Conservation (phyloP, 2,329 filamentous ascomycete genomes). For the Chaetothyriales sp. region DNA sequence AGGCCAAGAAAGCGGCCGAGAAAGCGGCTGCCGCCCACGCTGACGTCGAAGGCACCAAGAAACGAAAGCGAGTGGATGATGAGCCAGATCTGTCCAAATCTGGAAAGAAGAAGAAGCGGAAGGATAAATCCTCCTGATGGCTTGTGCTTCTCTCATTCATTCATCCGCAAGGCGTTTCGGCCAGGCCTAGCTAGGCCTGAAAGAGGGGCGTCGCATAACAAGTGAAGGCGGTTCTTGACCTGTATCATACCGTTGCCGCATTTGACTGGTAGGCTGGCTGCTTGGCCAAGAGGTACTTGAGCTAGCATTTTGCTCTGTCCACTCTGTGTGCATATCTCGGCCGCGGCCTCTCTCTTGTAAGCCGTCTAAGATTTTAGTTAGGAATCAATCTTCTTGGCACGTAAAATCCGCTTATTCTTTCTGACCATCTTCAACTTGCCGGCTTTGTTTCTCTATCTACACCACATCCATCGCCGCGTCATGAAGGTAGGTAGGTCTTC, state of each 20-base stretch:
- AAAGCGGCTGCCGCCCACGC: slow-evolving; percentile 34
- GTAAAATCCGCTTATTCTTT: background rate
- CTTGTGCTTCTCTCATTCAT: slow-evolving; percentile 20
- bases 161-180: slow-evolving; percentile 7
- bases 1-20: slow-evolving; percentile 51
- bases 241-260: background rate
- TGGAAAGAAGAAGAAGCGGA: slow-evolving; percentile 37
- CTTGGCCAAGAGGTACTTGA: background rate
- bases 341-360: too few species aligned
- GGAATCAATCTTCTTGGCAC: background rate
- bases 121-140: slow-evolving; percentile 27
- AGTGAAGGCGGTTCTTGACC: background rate
- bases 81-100: slow-evolving; percentile 43
- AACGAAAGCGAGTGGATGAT: slow-evolving; percentile 49
- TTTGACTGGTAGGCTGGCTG: background rate
- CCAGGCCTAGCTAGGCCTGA: background rate
- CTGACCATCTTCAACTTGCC: background rate
- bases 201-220: background rate
- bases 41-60: slow-evolving; percentile 45
- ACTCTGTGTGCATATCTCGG: background rate
- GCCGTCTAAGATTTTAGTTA: background rate
- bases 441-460: background rate
- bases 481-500: background rate
- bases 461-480: background rate
- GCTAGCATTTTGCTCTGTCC: slow-evolving; percentile 1